Conservation (phyloP, 129 eudicot genomes). For the Lactuca saligna region DNA sequence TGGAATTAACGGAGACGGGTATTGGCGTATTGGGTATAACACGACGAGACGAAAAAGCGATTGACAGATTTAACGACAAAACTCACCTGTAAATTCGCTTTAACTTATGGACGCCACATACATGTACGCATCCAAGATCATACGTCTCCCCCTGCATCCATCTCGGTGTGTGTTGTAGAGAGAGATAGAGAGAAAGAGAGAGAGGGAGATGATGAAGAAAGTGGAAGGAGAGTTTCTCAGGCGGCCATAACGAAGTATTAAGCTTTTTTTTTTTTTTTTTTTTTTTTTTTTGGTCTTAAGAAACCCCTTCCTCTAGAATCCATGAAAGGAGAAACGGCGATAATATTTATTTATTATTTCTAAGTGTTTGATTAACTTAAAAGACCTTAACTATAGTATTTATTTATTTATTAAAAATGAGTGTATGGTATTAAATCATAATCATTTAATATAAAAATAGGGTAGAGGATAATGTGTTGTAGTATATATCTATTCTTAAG, state of each 20-base stretch:
- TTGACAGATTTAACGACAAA: slow-evolving; percentile 15
- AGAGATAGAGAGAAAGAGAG: slow-evolving; percentile 1
- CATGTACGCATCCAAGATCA: slow-evolving; percentile 22
- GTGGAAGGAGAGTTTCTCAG: slow-evolving; percentile 39
- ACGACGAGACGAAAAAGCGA: background rate
- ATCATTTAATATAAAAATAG: too few species aligned
- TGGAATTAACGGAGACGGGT: slow-evolving; percentile 12
- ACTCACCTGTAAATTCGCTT: slow-evolving; percentile 20
- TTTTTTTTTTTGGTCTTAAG: background rate
- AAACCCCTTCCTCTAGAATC: background rate
- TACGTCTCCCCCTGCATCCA: slow-evolving; percentile 23
- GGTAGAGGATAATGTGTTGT: background rate
- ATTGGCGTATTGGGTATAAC: background rate
- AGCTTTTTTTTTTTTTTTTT: background rate
- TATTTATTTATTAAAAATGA: background rate
- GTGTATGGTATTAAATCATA: background rate
- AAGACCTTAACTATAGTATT: background rate
- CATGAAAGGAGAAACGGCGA: slow-evolving; percentile 1
- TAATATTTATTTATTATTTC: slow-evolving; percentile 7
- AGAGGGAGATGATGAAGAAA: slow-evolving; percentile 22
- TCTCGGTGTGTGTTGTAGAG: slow-evolving; percentile 2
- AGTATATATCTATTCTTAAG: too few species aligned
- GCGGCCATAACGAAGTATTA: slow-evolving; percentile 39
- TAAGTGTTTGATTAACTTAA: background rate
- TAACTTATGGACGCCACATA: background rate